Base-by-base conservation (phyloP, 257 asterid species). In the Solanum piurae region DNA sequence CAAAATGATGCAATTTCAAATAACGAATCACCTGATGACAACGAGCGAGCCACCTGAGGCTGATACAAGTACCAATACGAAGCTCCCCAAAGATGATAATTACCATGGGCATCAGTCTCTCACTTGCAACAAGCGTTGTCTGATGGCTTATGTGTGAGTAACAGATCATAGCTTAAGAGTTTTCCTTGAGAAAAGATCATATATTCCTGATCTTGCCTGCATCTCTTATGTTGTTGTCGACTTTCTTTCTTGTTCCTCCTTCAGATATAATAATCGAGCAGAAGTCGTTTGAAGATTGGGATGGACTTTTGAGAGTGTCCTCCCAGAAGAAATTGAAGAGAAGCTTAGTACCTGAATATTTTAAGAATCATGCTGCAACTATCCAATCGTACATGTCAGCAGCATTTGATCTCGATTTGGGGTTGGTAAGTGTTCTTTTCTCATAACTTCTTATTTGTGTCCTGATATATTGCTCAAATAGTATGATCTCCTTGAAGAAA, bases 101-200 rank as follows among this genome's bases (percentile, higher is more conserved):
- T 95, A 94, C 94, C 94, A 94, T 83, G 99, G 99, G 83, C 99
- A 95, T 92, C 94, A 92, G 83, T 95, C 99, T 33, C 85, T 95
- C 66, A 93, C 94, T 85, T 99, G 98, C 88, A 97, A 93, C 88
- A 97, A 97, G 88, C 98, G 99, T 3, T 95, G 99, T 89, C 94
- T 97, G 91, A 97, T 95, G 99, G 95, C 98, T 88, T 97, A 95
- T 88, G 93, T 91, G 99, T 96, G 91, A 91, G 95, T 86, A 83
- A 86, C 46, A 80, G 80, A 29, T 29, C 29, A 71, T 33, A 69
- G 23, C 83, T 87, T 27, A 75, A 58, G 66, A 8, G 29, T 27
- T 80, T 60, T 62, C 62, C 52, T 62, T 40, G 37, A 72, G 16
- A 62, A 40, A 66, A 6, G 42, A 40, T 68, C 62, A 37, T 64